Conservation (phyloP, 441 rosid species). For the Eugenia klotzschiana region DNA sequence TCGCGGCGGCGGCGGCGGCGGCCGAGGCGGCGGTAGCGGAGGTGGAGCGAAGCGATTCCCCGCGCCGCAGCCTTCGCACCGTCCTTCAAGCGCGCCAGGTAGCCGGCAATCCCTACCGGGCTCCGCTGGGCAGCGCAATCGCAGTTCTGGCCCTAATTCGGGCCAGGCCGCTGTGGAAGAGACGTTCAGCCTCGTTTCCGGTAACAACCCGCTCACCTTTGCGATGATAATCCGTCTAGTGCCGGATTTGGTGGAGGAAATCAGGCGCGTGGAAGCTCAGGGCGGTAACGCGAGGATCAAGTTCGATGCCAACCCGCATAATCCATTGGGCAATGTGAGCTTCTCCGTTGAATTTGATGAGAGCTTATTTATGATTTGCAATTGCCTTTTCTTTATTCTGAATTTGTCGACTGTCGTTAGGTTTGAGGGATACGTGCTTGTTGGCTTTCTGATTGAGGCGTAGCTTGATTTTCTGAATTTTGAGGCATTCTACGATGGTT, state of each 20-base stretch:
- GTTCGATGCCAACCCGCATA: conserved; percentile 57
- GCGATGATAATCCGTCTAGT: conserved; percentile 70
- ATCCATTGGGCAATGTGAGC: conserved; percentile 72
- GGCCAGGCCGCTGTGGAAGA: conserved; percentile 32
- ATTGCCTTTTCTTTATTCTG: background rate
- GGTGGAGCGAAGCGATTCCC: conserved; percentile 34
- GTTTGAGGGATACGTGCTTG: background rate
- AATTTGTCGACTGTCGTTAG: background rate
- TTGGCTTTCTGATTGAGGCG: background rate
- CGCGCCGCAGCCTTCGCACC: conserved; percentile 44
- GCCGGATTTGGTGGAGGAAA: conserved; percentile 90
- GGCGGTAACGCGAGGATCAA: conserved; percentile 72
- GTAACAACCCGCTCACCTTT: conserved; percentile 48
- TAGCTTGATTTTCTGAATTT: background rate
- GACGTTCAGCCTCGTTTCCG: conserved; percentile 55
- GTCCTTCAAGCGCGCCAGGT: conserved; percentile 22
- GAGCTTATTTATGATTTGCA: background rate
- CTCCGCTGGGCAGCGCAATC: conserved; percentile 4
- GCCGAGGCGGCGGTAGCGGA: conserved; percentile 23
- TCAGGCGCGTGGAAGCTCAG: conserved; percentile 61
- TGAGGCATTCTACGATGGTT: background rate
- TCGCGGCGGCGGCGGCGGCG: conserved; percentile 35
- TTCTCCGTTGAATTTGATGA: background rate
- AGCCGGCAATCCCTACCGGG: conserved; percentile 35
- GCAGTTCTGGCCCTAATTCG: conserved; percentile 8